phyloP scores from a whole-genome alignment of 2,329 filamentous ascomycete genomes.

The Claviceps monticola region DNA sequence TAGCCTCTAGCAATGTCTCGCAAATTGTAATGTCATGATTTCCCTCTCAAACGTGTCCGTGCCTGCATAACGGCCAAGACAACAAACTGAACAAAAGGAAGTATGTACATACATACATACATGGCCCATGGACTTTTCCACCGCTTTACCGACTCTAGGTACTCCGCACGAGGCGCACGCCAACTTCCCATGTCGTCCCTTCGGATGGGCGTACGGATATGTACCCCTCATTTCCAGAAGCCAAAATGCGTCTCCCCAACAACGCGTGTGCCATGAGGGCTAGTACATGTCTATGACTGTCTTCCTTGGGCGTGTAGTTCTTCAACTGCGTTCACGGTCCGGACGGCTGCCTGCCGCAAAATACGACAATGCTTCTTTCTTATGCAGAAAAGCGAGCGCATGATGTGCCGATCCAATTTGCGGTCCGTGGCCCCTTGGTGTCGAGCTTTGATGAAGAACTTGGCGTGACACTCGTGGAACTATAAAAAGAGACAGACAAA shows the following conservation, averaged over 20 bases:
- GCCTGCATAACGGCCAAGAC: neutral
- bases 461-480: too few species aligned
- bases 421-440: neutral
- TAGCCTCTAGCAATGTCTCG: neutral
- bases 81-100: neutral
- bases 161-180: too few species aligned
- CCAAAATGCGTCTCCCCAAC: too few species aligned
- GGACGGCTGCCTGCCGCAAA: neutral
- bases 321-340: neutral
- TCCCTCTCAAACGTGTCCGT: neutral
- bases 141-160: too few species aligned
- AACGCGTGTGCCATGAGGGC: too few species aligned
- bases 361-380: neutral
- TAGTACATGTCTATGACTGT: neutral
- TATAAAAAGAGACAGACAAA: too few species aligned
- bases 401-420: neutral
- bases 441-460: too few species aligned
- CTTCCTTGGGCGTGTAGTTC: neutral
- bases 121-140: neutral
- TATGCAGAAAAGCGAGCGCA: neutral
- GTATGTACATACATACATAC: neutral
- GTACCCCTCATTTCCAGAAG: too few species aligned
- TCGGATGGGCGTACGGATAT: too few species aligned
- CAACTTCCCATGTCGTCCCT: too few species aligned
- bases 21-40: neutral